Evolutionary conservation across 2,329 filamentous ascomycete species (phyloP), one percentile per base, ranked within the genome.

Genomic region (Phyllosticta ampelicida): DNA sequence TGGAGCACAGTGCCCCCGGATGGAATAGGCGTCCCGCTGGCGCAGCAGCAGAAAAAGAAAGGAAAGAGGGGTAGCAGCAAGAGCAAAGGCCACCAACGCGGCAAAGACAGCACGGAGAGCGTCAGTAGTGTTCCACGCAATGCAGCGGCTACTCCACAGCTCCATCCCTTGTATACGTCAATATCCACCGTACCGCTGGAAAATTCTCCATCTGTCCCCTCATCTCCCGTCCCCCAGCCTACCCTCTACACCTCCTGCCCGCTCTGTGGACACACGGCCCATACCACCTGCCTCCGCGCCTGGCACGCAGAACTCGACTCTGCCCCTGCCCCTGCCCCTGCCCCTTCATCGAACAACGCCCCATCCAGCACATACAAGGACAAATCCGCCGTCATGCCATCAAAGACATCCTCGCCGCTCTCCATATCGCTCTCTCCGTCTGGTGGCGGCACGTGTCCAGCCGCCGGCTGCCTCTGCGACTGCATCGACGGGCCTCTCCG

Each of bases 251-350:
- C 78, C 5, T 78, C 77, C 72, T 86, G 83, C 66, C 74, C 82
- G 63, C 72, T 78, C 11, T 86, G 83, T 66, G 80, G 81, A 3
- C 83, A 86, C 63, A 77, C 79, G 48, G 81, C 78, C 1, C 83
- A 86, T 65, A 70, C 77, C 5, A 76, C 76, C 54, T 86, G 83
- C 65, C 73, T 84, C 28, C 74, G 73, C 8, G 74, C 75, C 13
- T 85, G 82, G 82, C 78, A 83, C 57, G 70, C 70, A 18, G 75
- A 79, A 55, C 62, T 74, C 19, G 67, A 52, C 13, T 10, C 48
- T 19, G 53, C 51, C 10, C 5, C 36, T n/a, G 3, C 36, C n/a
- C 36, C 13, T n/a, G 8, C 13, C 13, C 30, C 30, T 16, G n/a
- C n/a, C n/a, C n/a, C n/a, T n/a, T 44, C 36, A 6, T n/a, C 36